These are phyloP conservation scores for Suillus subalutaceus DNA, from an alignment of 768 basidiomycete species.

Conservation along the genomic window DNA sequence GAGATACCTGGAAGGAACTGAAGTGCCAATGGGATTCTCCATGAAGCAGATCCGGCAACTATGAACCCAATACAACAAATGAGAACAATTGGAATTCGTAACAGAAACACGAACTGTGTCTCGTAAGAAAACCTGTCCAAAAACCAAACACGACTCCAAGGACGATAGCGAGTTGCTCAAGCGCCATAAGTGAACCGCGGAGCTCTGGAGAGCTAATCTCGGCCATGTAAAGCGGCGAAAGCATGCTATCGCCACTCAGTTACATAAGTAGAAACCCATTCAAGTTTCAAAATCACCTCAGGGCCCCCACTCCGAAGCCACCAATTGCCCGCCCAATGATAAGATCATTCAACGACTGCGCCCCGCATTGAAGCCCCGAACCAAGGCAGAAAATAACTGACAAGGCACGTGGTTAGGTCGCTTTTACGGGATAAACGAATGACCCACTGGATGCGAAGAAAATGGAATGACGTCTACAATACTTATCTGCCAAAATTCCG, in stretches of 20 bases:
- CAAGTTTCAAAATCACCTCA: conserved; percentile 47
- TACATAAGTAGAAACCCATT: not conserved
- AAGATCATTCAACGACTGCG: conserved; percentile 56
- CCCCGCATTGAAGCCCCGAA: conserved; percentile 67
- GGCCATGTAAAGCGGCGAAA: conserved; percentile 82
- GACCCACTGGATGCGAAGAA: conserved; percentile 65
- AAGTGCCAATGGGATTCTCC: conserved; percentile 76
- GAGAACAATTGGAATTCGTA: not conserved
- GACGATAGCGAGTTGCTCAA: conserved; percentile 83
- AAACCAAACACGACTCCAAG: conserved; percentile 82
- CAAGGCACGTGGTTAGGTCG: not conserved
- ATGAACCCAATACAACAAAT: conserved; percentile 3
- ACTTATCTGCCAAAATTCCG: conserved; percentile 69
- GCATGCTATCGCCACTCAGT: conserved; percentile 53
- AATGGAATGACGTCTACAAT: conserved; percentile 70
- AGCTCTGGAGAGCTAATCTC: conserved; percentile 84
- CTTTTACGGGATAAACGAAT: conserved; percentile 2
- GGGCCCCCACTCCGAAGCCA: conserved; percentile 78
- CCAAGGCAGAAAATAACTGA: conserved; percentile 73
- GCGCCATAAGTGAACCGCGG: conserved; percentile 74
- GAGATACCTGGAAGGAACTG: conserved; percentile 72
- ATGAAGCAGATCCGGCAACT: conserved; percentile 69
- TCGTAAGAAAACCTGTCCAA: conserved; percentile 79
- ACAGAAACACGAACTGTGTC: conserved; percentile 48
- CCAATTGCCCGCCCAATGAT: conserved; percentile 75